Evolutionary conservation across 176 grass and related monocot genomes (phyloP).

Genomic region (Oryza meridionalis): DNA sequence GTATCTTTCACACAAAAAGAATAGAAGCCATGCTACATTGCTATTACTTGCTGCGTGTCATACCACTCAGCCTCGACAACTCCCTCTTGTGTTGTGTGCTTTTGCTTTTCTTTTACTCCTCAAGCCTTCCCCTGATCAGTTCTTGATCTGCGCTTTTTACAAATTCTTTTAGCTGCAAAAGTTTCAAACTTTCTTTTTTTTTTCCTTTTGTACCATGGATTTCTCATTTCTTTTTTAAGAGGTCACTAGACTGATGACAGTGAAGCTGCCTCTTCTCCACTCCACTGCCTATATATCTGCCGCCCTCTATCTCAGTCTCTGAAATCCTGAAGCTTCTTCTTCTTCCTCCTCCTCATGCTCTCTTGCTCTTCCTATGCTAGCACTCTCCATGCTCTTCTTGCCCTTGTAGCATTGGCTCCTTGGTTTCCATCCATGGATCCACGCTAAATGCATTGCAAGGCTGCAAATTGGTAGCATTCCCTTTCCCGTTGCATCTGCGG

Average conservation of each 20-base stretch:
- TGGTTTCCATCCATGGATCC: conserved; percentile 42
- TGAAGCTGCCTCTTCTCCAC: conserved; percentile 32
- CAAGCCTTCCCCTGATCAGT: conserved; percentile 24
- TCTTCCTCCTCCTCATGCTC: neutral
- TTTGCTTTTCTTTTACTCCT: neutral
- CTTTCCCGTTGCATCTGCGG: conserved; percentile 29
- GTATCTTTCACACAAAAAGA: neutral
- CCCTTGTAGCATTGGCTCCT: conserved; percentile 32
- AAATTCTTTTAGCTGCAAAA: neutral
- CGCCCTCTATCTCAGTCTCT: conserved; percentile 23
- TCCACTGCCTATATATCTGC: conserved; percentile 48
- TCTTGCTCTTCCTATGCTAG: neutral
- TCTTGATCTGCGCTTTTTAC: neutral
- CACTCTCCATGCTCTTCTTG: conserved; percentile 16
- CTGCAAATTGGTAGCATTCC: conserved; percentile 26
- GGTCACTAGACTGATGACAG: conserved; percentile 24
- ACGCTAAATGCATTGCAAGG: conserved; percentile 48
- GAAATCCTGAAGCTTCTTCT: conserved; percentile 18
- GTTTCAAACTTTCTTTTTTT: conserved; percentile 9
- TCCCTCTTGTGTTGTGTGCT: conserved; percentile 12
- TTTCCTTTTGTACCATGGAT: neutral
- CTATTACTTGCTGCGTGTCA: conserved; percentile 11
- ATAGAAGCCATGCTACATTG: neutral
- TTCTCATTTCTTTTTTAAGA: conserved; percentile 35
- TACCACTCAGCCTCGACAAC: neutral